A percentile compares a stretch with the other conserved stretches of the same genome.
phyloP scores from a whole-genome alignment of 306 rosid species.

The Castanospermum australe region DNA sequence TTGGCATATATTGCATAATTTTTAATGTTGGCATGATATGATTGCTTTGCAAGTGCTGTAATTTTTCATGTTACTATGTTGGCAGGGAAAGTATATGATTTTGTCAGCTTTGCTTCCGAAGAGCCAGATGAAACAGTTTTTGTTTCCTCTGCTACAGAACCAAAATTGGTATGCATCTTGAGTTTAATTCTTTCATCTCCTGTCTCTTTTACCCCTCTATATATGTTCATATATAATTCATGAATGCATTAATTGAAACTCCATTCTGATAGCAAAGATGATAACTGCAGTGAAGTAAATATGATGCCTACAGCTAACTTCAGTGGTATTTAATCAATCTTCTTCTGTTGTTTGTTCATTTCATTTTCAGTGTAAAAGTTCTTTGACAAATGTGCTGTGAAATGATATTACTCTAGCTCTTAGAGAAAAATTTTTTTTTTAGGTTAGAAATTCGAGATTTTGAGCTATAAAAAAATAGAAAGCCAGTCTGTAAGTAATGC shows the following conservation, averaged over 20 bases:
- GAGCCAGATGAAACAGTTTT: slow-evolving; percentile 67
- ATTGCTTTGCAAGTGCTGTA: slow-evolving; percentile 6
- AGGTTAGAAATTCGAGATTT: background rate
- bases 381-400: background rate
- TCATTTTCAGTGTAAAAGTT: background rate
- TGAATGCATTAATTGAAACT: background rate
- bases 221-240: background rate
- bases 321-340: background rate
- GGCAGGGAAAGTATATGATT: slow-evolving; percentile 69
- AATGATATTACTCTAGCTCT: background rate
- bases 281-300: background rate
- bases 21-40: background rate
- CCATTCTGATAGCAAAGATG: background rate
- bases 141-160: slow-evolving; percentile 54
- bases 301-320: background rate
- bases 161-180: slow-evolving; percentile 59
- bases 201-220: background rate
- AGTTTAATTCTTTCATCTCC: background rate
- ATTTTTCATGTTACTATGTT: slow-evolving; percentile 3
- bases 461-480: too few relatives aligned
- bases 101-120: slow-evolving; percentile 52
- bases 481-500: too few relatives aligned
- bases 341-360: background rate
- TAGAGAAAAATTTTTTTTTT: background rate
- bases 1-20: background rate